Conservation (phyloP, 371 early-diverging fungal species). For the Caulochytrium protostelioides region DNA sequence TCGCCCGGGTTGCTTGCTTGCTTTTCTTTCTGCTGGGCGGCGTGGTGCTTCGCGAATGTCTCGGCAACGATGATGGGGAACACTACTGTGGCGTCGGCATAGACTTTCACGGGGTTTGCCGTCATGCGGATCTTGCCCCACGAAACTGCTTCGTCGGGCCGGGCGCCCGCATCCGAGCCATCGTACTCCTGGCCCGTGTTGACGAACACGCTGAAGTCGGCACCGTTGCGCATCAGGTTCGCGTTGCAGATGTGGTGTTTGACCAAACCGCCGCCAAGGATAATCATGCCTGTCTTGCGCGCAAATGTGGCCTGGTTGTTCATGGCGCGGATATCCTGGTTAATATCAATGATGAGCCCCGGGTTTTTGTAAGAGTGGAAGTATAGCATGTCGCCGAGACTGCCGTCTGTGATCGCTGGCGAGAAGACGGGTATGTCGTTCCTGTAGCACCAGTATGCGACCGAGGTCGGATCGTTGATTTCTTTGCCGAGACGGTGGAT, state of each 20-base stretch:
- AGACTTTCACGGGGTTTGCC: conserved; percentile 80
- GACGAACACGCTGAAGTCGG: conserved; percentile 94
- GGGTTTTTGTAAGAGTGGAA: conserved; percentile 89
- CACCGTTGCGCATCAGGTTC: conserved; percentile 98
- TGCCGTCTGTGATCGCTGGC: conserved; percentile 97
- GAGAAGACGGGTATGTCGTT: conserved; percentile 97
- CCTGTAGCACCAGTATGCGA: conserved; percentile 94
- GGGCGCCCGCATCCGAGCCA: conserved; percentile 98
- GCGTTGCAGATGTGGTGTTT: conserved; percentile 99
- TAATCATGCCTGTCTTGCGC: conserved; percentile 89
- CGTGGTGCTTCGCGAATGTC: conserved; percentile 67
- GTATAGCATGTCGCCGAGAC: conserved; percentile 97
- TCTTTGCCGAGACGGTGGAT: conserved; percentile 88
- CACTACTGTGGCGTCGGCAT: conserved; percentile 87
- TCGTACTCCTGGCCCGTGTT: conserved; percentile 98
- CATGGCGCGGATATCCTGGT: conserved; percentile 79
- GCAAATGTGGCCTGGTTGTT: conserved; percentile 88
- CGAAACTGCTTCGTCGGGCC: conserved; percentile 95
- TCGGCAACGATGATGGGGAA: conserved; percentile 89
- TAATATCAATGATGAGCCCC: conserved; percentile 89
- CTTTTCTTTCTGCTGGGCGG: background rate
- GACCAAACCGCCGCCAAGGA: conserved; percentile 95
- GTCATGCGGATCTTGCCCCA: conserved; percentile 96
- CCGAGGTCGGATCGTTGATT: conserved; percentile 77
- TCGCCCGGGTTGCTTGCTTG: too few species aligned